Evolutionary conservation across 257 asterid species (phyloP), one percentile per base, ranked within the genome.

Genomic region (Fraxinus cuspidata): DNA sequence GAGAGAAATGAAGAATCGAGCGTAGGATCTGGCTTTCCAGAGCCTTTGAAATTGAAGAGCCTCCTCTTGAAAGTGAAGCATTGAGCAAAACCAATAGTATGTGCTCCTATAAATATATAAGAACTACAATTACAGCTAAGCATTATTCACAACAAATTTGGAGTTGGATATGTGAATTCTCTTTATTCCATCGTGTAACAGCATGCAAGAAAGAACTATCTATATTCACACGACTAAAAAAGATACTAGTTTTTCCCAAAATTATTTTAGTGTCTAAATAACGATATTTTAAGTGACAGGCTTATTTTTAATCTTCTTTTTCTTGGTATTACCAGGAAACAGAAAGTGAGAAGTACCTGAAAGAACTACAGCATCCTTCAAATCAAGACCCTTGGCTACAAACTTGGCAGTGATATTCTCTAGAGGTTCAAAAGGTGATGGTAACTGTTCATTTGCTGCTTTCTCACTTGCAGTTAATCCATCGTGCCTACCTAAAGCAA

Each of bases 1-100:
- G 89, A 77, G 49, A 86, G 81, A 40, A 85, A 29, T 37, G 91
- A 77, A 0, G 88, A 18, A 25, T 92, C 90, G 0, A 92, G 87
- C 0, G 81, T 32, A 2, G 93, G 97, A 58, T 92, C 97, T 8
- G 96, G 90, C 49, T 83, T 86, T 29, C 96, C 95, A 0, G 95
- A 76, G 44, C 84, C 85, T 79, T 84, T 84, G 85, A 78, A 88
- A 86, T 91, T 82, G 78, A 88, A 92, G 0, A 92, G 84, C 83
- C 97, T 90, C 34, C 88, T 81, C 85, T 92, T 92, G 92, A 92
- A 87, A 4, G 92, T 81, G 82, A 85, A 78, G 80, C 97, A 92
- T 74, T 91, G 95, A 44, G 97, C 96, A 82, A 84, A 88, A 28
- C 96, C 97, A 8, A 92, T 85, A 0, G 94, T 92, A 81, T 92